Evolutionary conservation across 2,329 filamentous ascomycete species (phyloP).

Genomic region (Fusarium sambucinum): DNA sequence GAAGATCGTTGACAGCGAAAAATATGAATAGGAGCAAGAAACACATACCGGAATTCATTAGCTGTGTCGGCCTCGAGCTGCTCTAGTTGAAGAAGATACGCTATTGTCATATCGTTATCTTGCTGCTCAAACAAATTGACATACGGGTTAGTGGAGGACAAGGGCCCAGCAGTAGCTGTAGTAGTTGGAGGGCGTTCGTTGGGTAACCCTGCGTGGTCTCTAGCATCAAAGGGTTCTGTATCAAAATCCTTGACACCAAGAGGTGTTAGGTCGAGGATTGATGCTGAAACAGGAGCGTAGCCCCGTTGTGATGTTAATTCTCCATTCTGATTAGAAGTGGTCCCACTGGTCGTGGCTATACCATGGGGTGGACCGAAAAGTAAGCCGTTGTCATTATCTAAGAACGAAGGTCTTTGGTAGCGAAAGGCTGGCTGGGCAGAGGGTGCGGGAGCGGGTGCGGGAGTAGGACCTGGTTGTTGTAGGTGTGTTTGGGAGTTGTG

Average conservation of each 20-base stretch:
- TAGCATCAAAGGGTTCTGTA: conserved; percentile 1
- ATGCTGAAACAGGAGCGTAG: conserved; percentile 40
- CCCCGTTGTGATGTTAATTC: conserved; percentile 17
- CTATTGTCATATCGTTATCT: conserved; percentile 49
- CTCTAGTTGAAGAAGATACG: conserved; percentile 49
- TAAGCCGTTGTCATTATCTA: conserved; percentile 43
- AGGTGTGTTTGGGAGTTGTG: conserved; percentile 4
- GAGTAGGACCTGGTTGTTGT: conserved; percentile 22
- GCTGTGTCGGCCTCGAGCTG: conserved; percentile 42
- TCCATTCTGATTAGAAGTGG: not conserved
- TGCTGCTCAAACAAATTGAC: conserved; percentile 49
- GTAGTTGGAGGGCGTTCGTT: not conserved
- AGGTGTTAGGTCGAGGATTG: conserved; percentile 35
- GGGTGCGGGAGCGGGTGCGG: conserved; percentile 19
- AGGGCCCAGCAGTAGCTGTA: conserved; percentile 9
- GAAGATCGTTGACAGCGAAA: conserved; percentile 11
- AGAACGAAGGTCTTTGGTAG: conserved; percentile 38
- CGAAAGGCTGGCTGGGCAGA: conserved; percentile 27
- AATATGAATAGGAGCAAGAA: too few relatives aligned
- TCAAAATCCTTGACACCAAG: conserved; percentile 18
- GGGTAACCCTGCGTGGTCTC: not conserved
- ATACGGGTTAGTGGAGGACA: conserved; percentile 49
- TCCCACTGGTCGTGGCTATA: conserved; percentile 6
- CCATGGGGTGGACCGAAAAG: conserved; percentile 1
- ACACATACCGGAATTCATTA: conserved; percentile 52